Base-by-base conservation (phyloP, 1,284 basidiomycete genomes). In the Boletellus sp. region DNA sequence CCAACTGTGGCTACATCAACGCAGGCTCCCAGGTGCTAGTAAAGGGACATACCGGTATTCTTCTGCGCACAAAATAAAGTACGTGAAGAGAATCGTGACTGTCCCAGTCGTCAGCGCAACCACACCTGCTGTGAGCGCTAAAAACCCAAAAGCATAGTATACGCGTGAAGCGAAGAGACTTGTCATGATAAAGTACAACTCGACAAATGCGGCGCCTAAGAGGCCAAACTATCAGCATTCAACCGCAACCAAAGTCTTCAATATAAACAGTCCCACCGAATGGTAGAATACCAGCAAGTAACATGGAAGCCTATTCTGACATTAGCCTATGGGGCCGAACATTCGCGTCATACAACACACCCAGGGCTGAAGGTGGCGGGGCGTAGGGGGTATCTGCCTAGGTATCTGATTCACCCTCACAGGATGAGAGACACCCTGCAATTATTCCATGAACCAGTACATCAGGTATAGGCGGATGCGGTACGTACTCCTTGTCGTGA, bases 111-210 rank as follows among this genome's bases (percentile, higher is more conserved):
- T 97, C 40, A 97, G 72, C 21, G 82, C 81, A 35, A 97, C 91
- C 40, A 97, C 85, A 36, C 81, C 75, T 43, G 91, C 91, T 0
- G 95, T 97, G 47, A 98, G 74, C 30, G 93, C 89, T 42, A 98
- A 74, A 77, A 98, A 98, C 35, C 96, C 96, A 65, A 96, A 97
- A 15, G 94, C 94, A 66, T 96, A 97, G 73, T 94, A 94, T 45
- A 93, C 91, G 46, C 91, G 82, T 41, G 93, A 94, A 26, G 95
- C 95, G 63, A 98, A 99, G 40, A 98, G 78, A 61, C 88, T 91
- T 18, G 93, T 93, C 58, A 98, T 79, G 45, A 97, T 86, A 68
- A 95, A 97, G 72, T 94, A 97, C 13, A 97, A 76, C 70, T 98
- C 96, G 57, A 98, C 90, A 65, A 97, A 97, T 1, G 93, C 94